Evolutionary conservation across 768 basidiomycete species (phyloP).

Genomic region (Neoboletus magnificus): DNA sequence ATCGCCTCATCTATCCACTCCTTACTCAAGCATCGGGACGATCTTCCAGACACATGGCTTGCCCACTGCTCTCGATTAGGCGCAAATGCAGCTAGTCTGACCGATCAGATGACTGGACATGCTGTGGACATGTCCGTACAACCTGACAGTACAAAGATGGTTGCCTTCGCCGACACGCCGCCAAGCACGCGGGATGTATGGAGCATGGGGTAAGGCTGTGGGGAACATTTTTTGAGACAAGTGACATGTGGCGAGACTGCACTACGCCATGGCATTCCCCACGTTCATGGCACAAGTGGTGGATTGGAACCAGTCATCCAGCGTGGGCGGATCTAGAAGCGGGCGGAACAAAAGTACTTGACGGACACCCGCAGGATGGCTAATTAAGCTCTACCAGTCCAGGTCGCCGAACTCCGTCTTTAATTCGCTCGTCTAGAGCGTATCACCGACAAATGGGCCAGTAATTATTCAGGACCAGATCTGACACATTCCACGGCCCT

Average conservation of each 20-base stretch:
- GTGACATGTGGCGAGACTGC: constrained; percentile 3
- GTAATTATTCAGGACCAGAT: constrained; percentile 2
- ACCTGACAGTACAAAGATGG: constrained; percentile 25
- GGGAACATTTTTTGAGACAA: not conserved
- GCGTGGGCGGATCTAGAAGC: constrained; percentile 20
- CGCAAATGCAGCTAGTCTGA: not conserved
- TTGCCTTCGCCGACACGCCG: constrained; percentile 19
- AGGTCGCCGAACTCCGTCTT: not conserved
- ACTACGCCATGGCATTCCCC: not conserved
- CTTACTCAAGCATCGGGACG: not conserved
- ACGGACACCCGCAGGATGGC: constrained; percentile 10
- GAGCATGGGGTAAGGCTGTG: constrained; percentile 28
- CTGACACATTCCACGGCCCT: not conserved
- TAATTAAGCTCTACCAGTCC: not conserved
- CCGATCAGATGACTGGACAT: constrained; percentile 6
- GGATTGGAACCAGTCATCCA: not conserved
- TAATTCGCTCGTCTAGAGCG: not conserved
- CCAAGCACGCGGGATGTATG: constrained; percentile 14
- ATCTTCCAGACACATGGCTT: constrained; percentile 17
- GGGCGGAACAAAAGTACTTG: constrained; percentile 10
- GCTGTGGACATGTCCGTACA: constrained; percentile 13
- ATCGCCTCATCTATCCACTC: not conserved
- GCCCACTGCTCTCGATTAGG: constrained; percentile 8
- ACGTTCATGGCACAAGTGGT: constrained; percentile 1
- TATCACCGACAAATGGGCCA: constrained; percentile 2